These are phyloP conservation scores for Candida manassasensis DNA, from an alignment of 805 yeast species.

Conservation along the genomic window DNA sequence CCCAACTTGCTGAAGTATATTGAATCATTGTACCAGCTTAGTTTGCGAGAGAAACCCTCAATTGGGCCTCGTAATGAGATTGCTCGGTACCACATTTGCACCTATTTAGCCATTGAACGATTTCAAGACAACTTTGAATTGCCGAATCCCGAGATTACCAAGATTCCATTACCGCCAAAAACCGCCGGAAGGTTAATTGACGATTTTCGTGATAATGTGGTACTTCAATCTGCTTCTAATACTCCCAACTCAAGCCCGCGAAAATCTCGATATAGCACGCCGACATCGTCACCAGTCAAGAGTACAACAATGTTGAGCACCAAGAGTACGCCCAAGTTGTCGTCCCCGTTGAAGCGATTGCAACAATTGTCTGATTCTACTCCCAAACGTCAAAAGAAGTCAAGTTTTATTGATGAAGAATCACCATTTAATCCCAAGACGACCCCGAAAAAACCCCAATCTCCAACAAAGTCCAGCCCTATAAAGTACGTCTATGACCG, in stretches of 20 bases:
- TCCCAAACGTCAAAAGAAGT: conserved; percentile 8
- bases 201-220: conserved; percentile 41
- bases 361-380: conserved; percentile 9
- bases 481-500: conserved; percentile 12
- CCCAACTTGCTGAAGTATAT: conserved; percentile 12
- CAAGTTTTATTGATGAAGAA: conserved; percentile 15
- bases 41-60: conserved; percentile 47
- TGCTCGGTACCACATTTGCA: conserved; percentile 66
- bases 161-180: conserved; percentile 55
- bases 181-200: conserved; percentile 37
- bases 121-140: conserved; percentile 39
- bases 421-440: conserved; percentile 25
- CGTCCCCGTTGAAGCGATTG: conserved; percentile 36
- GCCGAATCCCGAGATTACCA: conserved; percentile 45
- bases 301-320: conserved; percentile 15
- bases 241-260: conserved; percentile 18
- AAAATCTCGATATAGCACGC: conserved; percentile 9
- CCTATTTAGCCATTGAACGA: conserved; percentile 54
- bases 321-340: conserved; percentile 27
- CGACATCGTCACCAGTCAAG: conserved; percentile 11
- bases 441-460: neutral
- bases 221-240: conserved; percentile 16
- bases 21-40: conserved; percentile 44
- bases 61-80: conserved; percentile 53
- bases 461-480: conserved; percentile 1